Evolutionary conservation across 2,329 filamentous ascomycete species (phyloP).

Genomic region (Daldinia sp.): DNA sequence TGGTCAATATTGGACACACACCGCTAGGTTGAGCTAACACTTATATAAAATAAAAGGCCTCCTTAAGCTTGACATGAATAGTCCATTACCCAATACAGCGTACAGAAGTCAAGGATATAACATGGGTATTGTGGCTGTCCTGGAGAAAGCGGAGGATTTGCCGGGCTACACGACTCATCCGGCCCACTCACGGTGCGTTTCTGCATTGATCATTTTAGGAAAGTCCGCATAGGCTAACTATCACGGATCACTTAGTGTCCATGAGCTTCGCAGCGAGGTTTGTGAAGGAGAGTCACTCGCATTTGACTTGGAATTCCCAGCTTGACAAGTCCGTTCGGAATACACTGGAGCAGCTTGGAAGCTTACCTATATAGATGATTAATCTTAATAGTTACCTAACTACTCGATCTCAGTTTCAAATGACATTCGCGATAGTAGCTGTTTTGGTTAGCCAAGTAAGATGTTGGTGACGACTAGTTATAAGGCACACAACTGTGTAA

Average conservation of each 20-base stretch:
- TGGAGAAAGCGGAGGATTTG: conserved; percentile 58
- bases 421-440: not conserved
- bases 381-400: too few species aligned
- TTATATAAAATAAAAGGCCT: conserved; percentile 37
- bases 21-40: not conserved
- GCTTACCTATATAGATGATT: not conserved
- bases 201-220: not conserved
- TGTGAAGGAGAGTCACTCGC: not conserved
- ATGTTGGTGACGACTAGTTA: too few species aligned
- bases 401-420: too few species aligned
- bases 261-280: conserved; percentile 50
- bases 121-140: conserved; percentile 59
- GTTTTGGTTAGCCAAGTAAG: too few species aligned
- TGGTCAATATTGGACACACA: not conserved
- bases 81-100: conserved; percentile 55
- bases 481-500: too few species aligned
- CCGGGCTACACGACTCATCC: conserved; percentile 59
- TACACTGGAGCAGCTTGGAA: not conserved
- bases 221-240: conserved; percentile 1
- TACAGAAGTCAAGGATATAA: conserved; percentile 59
- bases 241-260: conserved; percentile 50
- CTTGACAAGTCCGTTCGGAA: not conserved
- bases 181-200: conserved; percentile 58
- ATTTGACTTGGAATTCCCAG: conserved; percentile 6
- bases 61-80: conserved; percentile 52